These are phyloP conservation scores for Catharanthus roseus DNA, from an alignment of 257 asterid species.

Conservation along the genomic window DNA sequence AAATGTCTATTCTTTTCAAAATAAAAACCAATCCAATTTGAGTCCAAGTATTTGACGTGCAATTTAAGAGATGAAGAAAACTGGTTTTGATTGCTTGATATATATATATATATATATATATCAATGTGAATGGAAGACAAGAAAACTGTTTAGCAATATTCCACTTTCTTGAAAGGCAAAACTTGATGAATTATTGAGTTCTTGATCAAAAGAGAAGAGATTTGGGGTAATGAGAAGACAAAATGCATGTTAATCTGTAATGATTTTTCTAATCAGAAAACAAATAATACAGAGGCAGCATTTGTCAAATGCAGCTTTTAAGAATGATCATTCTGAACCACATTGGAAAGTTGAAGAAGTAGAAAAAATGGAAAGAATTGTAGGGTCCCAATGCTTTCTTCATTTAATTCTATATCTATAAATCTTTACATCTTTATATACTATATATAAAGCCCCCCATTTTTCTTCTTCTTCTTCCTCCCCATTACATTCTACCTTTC, in stretches of 20 bases:
- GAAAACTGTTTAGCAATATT: neutral
- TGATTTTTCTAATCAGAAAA: neutral
- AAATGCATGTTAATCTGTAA: constrained; percentile 6
- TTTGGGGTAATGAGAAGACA: constrained; percentile 6
- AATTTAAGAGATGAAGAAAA: too few relatives aligned
- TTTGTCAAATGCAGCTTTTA: neutral
- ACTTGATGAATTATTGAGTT: neutral
- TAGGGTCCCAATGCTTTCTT: constrained; percentile 33
- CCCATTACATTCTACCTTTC: constrained; percentile 1
- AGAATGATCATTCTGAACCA: neutral
- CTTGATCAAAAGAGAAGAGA: neutral
- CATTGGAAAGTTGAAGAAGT: constrained; percentile 8
- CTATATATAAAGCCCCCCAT: constrained; percentile 26
- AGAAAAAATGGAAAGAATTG: constrained; percentile 19
- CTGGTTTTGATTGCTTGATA: too few relatives aligned
- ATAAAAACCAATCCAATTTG: too few relatives aligned
- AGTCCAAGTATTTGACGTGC: too few relatives aligned
- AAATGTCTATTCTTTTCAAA: too few relatives aligned
- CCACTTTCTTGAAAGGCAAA: neutral
- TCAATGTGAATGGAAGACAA: too few relatives aligned
- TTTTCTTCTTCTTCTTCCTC: constrained; percentile 14
- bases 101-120: too few relatives aligned
- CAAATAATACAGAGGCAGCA: neutral
- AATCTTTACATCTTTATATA: constrained; percentile 15
- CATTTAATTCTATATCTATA: constrained; percentile 14